Base-by-base conservation (phyloP, 106 monocot genomes). In the Dendrobium catenatum region DNA sequence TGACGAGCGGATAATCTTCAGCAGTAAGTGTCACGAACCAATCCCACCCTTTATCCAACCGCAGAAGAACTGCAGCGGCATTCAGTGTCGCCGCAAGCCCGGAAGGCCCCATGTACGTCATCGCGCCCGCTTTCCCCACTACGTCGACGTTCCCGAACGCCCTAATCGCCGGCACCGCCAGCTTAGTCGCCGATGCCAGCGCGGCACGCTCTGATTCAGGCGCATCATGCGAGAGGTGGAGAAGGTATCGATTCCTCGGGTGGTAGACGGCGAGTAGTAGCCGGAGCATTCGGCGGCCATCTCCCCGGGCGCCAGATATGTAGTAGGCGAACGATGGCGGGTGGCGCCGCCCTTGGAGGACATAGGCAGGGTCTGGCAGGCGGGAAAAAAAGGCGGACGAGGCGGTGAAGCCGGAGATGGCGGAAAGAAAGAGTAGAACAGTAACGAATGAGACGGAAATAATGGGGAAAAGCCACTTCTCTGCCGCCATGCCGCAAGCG, bases 11-110 rank as follows among this genome's bases (percentile, higher is more conserved):
- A 46, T 93, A 93, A 68, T 93, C 93, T 24, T 76, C 80, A 0
- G 93, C 93, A 31, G 81, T 93, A 16, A 93, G 82, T 15, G 84
- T 85, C n/a, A 93, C 81, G 68, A 93, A 88, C 93, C 93, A 93
- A 86, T 93, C 87, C 93, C 93, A 93, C 11, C 82, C 68, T n/a
- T 51, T 73, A 43, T 85, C 85, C 67, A 87, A 37, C 85, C 84
- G 81, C 17, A 90, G 78, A 78, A 93, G 49, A 27, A 83, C 84
- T 18, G 93, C 81, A 8, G 93, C 93, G 1, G 85, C 93, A 31
- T 88, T 85, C 29, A 93, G 80, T 55, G 82, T 85, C 24, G 85
- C 87, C 1, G 88, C 90, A 2, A 93, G 85, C 78, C 72, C 84
- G 11, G 89, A 84, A 41, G 88, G 82, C 15, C 93, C 90, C 88